These are phyloP conservation scores for Tilletia indica DNA, from an alignment of 1,284 basidiomycete species.

Conservation along the genomic window DNA sequence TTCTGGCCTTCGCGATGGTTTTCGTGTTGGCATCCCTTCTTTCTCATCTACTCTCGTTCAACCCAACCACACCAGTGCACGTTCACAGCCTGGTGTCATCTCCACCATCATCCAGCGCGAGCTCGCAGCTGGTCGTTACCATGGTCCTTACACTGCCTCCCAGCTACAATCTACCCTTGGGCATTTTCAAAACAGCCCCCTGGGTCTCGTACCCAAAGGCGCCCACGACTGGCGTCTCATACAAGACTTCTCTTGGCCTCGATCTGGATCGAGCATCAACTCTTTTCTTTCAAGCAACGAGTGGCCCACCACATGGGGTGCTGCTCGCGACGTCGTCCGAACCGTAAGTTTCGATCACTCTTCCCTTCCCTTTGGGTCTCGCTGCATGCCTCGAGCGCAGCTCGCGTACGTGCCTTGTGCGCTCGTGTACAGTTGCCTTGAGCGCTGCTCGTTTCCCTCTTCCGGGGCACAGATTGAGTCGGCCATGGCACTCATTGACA, in stretches of 20 bases:
- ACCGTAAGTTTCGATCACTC: neutral
- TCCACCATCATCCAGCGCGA: neutral
- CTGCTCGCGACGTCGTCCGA: neutral
- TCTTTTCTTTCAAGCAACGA: neutral
- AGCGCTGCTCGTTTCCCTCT: no score
- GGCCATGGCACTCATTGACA: no score
- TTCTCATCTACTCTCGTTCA: no score
- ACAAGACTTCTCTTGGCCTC: neutral
- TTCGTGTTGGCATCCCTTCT: no score
- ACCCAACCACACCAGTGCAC: neutral
- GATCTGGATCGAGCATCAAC: neutral
- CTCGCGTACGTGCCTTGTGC: no score
- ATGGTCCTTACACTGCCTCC: neutral
- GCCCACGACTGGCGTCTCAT: neutral
- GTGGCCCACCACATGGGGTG: neutral
- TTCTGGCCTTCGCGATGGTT: no score
- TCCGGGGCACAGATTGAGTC: no score
- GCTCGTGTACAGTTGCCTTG: no score
- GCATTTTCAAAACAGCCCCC: neutral
- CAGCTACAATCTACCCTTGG: neutral
- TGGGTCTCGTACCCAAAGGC: neutral
- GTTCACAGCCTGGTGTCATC: neutral
- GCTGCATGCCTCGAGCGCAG: no score
- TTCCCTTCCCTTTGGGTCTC: no score
- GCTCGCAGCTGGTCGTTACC: neutral